Evolutionary conservation across 768 basidiomycete genomes (phyloP), one percentile per base, ranked within the genome.

Genomic region (Auriscalpium vulgare): DNA sequence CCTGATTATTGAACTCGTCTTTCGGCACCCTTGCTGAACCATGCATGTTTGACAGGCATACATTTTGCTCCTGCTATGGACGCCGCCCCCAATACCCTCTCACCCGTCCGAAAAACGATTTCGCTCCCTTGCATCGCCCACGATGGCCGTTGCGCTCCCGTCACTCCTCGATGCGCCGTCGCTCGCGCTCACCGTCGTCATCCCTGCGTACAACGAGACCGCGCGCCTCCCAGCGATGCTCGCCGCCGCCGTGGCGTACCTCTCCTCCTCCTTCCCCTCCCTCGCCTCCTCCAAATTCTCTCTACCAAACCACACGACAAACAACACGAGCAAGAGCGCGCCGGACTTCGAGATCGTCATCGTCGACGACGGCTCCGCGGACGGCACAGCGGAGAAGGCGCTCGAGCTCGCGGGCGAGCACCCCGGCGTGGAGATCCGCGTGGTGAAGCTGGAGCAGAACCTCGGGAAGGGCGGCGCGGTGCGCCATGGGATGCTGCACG

Each of bases 391-490:
- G 0, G 68, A 74, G 2, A 69, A 77, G 14, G 88, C 88, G 2
- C 74, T 95, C 48, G 64, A 75, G 37, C 76, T 93, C 47, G 88
- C 88, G 4, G 67, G 71, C 10, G 53, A 67, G 14, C 75, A 87
- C 62, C 64, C 78, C 3, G 68, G 74, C 14, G 74, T 72, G 55
- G 83, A 89, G 62, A 85, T 97, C 56, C 82, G 85, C 57, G 82
- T 97, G 19, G 81, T 95, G 54, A 83, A 78, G 19, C 74, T 97
- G 56, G 83, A 83, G 66, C 74, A 77, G 63, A 98, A 98, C 66
- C 72, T 87, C 16, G 94, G 94, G 1, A 98, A 98, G 67, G 95
- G 95, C 17, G 95, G 93, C 3, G 91, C 93, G 0, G 93, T 97
- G 21, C 77, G 88, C 37, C 95, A 97, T 71, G 94, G 95, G 37